Evolutionary conservation across 768 basidiomycete genomes (phyloP), one percentile per base, ranked within the genome.

Genomic region (Sporobolomyces phaffii): DNA sequence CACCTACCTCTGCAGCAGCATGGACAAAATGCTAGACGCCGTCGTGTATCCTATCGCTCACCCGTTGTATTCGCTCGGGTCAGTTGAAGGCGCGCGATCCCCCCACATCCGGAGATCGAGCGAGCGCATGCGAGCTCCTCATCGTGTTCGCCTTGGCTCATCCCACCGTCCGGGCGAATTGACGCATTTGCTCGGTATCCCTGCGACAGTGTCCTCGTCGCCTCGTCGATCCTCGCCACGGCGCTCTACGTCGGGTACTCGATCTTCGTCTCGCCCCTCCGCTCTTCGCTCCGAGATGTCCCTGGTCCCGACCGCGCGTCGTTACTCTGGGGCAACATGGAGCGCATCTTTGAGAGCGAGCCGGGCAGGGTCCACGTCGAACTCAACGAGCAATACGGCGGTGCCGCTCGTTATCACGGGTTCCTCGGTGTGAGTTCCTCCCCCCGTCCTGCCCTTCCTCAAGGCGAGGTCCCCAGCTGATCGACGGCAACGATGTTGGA

Each of bases 331-430:
- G 69, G 69, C 2, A 59, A 62, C n/a, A 28, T 70, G 26, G 13
- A 40, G 11, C 3, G 11, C 2, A 66, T 65, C 45, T 52, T 70
- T 20, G n/a, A 6, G 0, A 51, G 49, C 26, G 50, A 53, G 20
- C 85, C 85, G 41, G 85, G 85, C 18, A 76, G 77, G 13, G 79
- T 79, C 18, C 85, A 86, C 74, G 63, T 80, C 26, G 75, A 79
- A 22, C 86, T 84, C 84, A 82, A 84, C 60, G 77, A 73, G 33
- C 73, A 77, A 58, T 86, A 81, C 60, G 85, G 85, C 22, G 82
- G 80, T 36, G 78, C 85, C 10, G 79, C 85, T 43, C 80, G 78
- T 58, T 84, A 86, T 68, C 79, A 80, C 9, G 84, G 85, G 20
- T 83, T 83, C 34, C 81, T 84, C 36, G 84, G 85, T 41, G 85